Base-by-base conservation (phyloP, 2,329 filamentous ascomycete genomes). In the Boeremia exigua region DNA sequence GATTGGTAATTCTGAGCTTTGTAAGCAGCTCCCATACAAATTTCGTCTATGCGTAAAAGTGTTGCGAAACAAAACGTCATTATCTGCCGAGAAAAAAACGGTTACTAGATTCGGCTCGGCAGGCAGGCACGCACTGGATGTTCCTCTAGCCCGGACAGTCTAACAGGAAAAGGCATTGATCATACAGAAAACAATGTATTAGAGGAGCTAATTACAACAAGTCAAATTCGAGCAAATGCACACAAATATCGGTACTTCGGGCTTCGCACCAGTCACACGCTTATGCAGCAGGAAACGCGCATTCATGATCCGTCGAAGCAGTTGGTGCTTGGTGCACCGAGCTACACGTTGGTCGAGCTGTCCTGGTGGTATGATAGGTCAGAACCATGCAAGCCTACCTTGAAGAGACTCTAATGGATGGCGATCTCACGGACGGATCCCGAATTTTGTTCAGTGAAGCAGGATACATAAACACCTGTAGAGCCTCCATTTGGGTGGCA, bases 381-480 rank as follows among this genome's bases (percentile, higher is more conserved):
- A 15, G 23, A 33, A 36, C 27, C 27, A 48, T 10, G 34, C 28
- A 42, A 25, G 36, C 29, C 4, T 25, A 36, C 23, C 10, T 34
- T 28, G 27, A 28, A 19, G 19, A 23, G 12, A 15, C 38, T 25
- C 11, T 30, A 30, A 38, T 48, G 37, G n/a, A n/a, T n/a, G n/a
- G n/a, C n/a, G n/a, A n/a, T n/a, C n/a, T n/a, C n/a, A 40, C n/a
- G 5, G 32, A 43, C 17, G 44, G 39, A 48, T 44, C n/a, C 34
- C 28, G 29, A 29, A 1, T 15, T 17, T 23, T 10, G 8, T 8
- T 23, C 37, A 5, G 9, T n/a, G 8, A 15, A 12, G 11, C 15
- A 33, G 6, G 4, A 7, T 19, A 49, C 6, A 54, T 49, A 39
- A 54, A 11, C 19, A 39, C 10, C 11, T 39, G 17, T 44, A 19